phyloP scores from a whole-genome alignment of 495 filamentous ascomycete species.

The Penicillium antarcticum region DNA sequence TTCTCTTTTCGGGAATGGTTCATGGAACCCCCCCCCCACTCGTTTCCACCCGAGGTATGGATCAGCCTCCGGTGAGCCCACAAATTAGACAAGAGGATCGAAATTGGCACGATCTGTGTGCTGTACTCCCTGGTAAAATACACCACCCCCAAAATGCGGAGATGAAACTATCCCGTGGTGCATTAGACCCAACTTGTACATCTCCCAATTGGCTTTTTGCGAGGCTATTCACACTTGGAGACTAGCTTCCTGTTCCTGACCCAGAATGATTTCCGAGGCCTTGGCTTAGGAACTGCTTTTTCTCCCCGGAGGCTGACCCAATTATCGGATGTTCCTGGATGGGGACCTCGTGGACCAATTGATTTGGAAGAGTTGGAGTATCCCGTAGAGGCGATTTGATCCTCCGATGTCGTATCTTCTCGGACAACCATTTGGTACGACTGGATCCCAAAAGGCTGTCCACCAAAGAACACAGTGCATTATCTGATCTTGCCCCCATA shows the following conservation, averaged over 20 bases:
- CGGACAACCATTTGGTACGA: conserved; percentile 1
- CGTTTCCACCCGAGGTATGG: neutral
- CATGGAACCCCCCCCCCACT: conserved; percentile 1
- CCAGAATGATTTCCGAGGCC: no score
- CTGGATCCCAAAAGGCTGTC: neutral
- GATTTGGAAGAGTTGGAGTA: neutral
- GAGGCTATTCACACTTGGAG: no score
- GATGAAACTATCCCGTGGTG: no score
- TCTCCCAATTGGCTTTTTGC: no score
- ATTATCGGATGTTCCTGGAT: neutral
- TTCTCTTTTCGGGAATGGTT: neutral
- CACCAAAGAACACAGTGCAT: neutral
- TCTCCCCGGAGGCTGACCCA: neutral
- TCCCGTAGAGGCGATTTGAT: neutral
- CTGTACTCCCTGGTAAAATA: no score
- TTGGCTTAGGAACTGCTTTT: no score
- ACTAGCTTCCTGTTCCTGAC: no score
- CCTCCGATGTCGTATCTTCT: conserved; percentile 1
- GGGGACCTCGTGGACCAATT: neutral
- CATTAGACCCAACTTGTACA: no score
- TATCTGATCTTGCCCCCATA: no score
- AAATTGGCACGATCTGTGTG: neutral
- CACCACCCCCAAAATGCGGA: no score
- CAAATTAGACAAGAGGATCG: neutral
- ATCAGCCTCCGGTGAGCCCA: neutral